Evolutionary conservation across 148 eudicot genomes (phyloP).

Genomic region (Polygonum maritimum): DNA sequence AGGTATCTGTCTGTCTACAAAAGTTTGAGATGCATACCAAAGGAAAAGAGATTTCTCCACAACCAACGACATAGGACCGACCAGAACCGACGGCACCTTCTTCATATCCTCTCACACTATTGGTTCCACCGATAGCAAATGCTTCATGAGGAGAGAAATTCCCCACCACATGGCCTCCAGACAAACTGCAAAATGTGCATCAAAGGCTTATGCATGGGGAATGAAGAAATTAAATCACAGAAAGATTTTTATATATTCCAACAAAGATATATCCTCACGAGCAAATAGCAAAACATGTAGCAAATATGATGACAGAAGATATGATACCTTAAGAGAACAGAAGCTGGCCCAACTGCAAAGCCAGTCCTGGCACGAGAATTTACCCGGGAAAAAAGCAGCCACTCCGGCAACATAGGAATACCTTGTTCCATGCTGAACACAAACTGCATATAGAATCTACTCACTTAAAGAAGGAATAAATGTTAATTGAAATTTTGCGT

Average conservation of each 20-base stretch:
- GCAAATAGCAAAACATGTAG: not conserved
- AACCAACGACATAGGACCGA: conserved; percentile 78
- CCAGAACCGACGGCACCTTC: conserved; percentile 98
- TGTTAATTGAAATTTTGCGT: not conserved
- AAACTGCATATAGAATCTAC: conserved; percentile 39
- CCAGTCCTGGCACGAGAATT: conserved; percentile 91
- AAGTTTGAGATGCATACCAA: conserved; percentile 37
- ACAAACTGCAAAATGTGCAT: conserved; percentile 37
- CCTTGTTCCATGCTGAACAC: conserved; percentile 97
- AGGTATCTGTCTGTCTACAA: not conserved
- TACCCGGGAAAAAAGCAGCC: conserved; percentile 76
- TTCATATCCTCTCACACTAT: conserved; percentile 96
- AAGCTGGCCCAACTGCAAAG: conserved; percentile 59
- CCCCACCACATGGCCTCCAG: conserved; percentile 91
- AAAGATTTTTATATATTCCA: not conserved
- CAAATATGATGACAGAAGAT: not conserved
- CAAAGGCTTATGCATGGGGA: not conserved
- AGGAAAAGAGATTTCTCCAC: conserved; percentile 92
- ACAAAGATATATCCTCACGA: not conserved
- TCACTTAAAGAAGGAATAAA: conserved; percentile 2
- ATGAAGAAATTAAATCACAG: not conserved
- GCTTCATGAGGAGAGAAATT: conserved; percentile 98
- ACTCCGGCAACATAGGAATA: conserved; percentile 78
- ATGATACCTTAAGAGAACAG: conserved; percentile 57
- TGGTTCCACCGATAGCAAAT: conserved; percentile 95